These are phyloP conservation scores for Annulohypoxylon truncatum DNA, from an alignment of 2,329 filamentous ascomycete species.

Conservation along the genomic window DNA sequence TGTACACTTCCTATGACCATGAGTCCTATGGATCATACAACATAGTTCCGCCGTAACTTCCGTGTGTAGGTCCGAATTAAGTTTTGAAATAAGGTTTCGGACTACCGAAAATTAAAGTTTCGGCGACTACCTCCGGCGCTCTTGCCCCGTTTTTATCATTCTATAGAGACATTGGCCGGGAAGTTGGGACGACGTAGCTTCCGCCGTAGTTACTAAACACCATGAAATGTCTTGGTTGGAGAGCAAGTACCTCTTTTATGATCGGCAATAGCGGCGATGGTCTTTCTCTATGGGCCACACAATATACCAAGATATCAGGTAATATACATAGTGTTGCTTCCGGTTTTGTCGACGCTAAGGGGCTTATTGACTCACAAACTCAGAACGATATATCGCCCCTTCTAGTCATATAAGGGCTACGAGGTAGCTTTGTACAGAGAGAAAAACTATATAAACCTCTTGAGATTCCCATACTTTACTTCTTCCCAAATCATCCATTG, in stretches of 20 bases:
- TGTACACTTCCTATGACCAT: too few species aligned
- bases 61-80: background rate
- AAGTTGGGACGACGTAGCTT: background rate
- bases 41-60: too few species aligned
- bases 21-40: too few species aligned
- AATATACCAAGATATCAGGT: background rate
- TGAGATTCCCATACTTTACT: background rate
- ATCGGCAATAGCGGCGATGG: background rate
- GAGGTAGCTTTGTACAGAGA: background rate
- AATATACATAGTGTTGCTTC: background rate
- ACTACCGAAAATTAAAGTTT: background rate
- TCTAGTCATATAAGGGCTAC: background rate
- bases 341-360: background rate
- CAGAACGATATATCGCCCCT: background rate
- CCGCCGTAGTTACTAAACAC: background rate
- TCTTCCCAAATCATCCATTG: background rate
- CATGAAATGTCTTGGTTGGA: background rate
- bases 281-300: background rate
- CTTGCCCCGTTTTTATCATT: background rate
- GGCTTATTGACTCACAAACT: background rate
- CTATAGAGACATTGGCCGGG: background rate
- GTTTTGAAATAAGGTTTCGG: background rate
- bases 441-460: background rate
- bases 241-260: background rate
- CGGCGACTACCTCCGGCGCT: background rate